Conservation (phyloP, 2,329 filamentous ascomycete species). For the Penicillium hordei region DNA sequence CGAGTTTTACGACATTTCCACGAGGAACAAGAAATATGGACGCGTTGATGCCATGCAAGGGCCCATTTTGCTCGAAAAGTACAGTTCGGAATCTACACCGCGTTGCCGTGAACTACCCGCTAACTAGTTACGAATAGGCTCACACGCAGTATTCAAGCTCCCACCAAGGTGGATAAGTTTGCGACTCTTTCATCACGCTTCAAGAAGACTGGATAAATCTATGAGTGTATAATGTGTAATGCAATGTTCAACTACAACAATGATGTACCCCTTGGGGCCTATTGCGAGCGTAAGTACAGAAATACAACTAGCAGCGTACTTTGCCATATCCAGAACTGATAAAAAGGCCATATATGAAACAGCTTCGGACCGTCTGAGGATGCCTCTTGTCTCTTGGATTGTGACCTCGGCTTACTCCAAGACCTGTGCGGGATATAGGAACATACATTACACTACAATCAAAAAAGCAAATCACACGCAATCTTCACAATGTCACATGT, state of each 20-base stretch:
- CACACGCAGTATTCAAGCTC: slow-evolving; percentile 61
- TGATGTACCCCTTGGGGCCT: background rate
- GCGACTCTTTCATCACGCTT: slow-evolving; percentile 74
- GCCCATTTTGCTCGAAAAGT: slow-evolving; percentile 89
- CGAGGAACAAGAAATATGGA: slow-evolving; percentile 88
- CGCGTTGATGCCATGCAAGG: slow-evolving; percentile 90
- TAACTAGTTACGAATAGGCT: slow-evolving; percentile 50
- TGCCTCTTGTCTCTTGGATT: background rate
- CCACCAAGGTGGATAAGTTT: slow-evolving; percentile 63
- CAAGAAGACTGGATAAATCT: slow-evolving; percentile 54
- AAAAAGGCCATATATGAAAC: background rate
- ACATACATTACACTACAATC: background rate
- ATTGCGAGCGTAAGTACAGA: background rate
- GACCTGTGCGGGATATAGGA: too few species aligned
- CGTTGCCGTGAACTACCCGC: slow-evolving; percentile 4
- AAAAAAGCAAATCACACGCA: background rate
- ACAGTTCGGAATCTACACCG: slow-evolving; percentile 31
- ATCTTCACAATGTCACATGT: background rate
- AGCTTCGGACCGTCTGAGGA: background rate
- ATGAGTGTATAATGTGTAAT: background rate
- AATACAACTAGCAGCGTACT: background rate
- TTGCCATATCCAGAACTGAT: background rate
- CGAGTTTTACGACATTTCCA: slow-evolving; percentile 91
- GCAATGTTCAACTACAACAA: background rate
- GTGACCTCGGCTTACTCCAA: background rate